Evolutionary conservation across 352 stramenopile genomes (phyloP).

Genomic region (Phytopythium boreale): DNA sequence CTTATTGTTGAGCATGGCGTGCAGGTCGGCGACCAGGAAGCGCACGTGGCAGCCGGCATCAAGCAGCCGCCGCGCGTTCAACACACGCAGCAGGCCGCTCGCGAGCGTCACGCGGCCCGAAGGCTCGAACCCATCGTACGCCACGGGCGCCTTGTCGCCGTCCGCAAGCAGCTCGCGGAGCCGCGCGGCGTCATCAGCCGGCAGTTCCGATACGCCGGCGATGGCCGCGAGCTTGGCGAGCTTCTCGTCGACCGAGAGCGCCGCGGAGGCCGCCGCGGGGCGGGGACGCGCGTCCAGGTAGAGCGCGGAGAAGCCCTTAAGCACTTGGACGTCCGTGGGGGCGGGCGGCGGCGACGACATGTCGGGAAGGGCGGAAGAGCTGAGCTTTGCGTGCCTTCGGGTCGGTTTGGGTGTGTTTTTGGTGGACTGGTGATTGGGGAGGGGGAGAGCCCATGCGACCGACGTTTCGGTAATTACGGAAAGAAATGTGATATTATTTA

Average conservation of each 20-base stretch:
- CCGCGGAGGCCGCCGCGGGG: slow-evolving; percentile 20
- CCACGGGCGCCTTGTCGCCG: slow-evolving; percentile 73
- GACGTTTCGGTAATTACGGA: background rate
- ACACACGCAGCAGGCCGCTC: slow-evolving; percentile 90
- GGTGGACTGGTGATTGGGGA: slow-evolving; percentile 1
- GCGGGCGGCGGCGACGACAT: slow-evolving; percentile 43
- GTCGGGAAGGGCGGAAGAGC: background rate
- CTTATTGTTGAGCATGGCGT: slow-evolving; percentile 99
- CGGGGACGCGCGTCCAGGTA: slow-evolving; percentile 26
- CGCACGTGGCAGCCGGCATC: slow-evolving; percentile 93
- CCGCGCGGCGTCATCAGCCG: slow-evolving; percentile 53
- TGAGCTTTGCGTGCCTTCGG: background rate
- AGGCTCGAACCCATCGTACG: slow-evolving; percentile 99
- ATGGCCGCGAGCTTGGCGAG: slow-evolving; percentile 57
- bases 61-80: slow-evolving; percentile 94
- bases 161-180: slow-evolving; percentile 72
- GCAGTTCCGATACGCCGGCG: slow-evolving; percentile 33
- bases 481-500: background rate
- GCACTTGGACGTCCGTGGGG: slow-evolving; percentile 25
- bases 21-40: slow-evolving; percentile 99
- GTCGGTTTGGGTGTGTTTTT: background rate
- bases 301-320: slow-evolving; percentile 55
- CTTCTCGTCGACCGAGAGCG: slow-evolving; percentile 61
- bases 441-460: background rate
- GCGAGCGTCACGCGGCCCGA: slow-evolving; percentile 98